These are phyloP conservation scores for Aspergillus sparsus DNA, from an alignment of 495 filamentous ascomycete species.

Conservation along the genomic window DNA sequence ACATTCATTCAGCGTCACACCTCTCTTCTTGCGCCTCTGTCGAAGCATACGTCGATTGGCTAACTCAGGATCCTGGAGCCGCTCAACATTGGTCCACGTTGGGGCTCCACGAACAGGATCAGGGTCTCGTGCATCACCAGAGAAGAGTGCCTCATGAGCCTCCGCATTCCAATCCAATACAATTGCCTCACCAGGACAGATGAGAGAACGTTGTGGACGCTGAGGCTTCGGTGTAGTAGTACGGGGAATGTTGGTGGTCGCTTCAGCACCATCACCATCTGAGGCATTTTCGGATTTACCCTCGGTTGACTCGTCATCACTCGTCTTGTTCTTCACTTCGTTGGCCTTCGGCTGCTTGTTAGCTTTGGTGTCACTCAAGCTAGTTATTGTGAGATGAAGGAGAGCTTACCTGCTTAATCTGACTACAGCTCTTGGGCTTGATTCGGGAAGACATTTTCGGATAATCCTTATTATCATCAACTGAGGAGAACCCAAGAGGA, in stretches of 20 bases:
- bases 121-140: slow-evolving; percentile 41
- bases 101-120: slow-evolving; percentile 52
- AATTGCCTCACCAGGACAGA: slow-evolving; percentile 77
- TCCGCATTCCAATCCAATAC: slow-evolving; percentile 77
- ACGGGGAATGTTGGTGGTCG: slow-evolving; percentile 21
- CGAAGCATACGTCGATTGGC: slow-evolving; percentile 60
- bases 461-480: slow-evolving; percentile 58
- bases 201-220: slow-evolving; percentile 58
- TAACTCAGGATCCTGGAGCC: slow-evolving; percentile 66
- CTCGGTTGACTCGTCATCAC: slow-evolving; percentile 18
- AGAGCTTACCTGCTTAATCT: slow-evolving; percentile 24
- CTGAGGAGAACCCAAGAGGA: slow-evolving; percentile 62
- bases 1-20: slow-evolving; percentile 86
- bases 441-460: slow-evolving; percentile 58
- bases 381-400: no score
- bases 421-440: slow-evolving; percentile 18
- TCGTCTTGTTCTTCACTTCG: neutral
- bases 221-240: slow-evolving; percentile 23
- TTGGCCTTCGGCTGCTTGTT: no score
- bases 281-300: slow-evolving; percentile 24
- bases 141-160: slow-evolving; percentile 70
- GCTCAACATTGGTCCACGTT: slow-evolving; percentile 53
- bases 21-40: slow-evolving; percentile 62
- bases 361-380: no score
- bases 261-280: slow-evolving; percentile 30